These are phyloP conservation scores for Talaromyces sp. DNA, from an alignment of 2,329 filamentous ascomycete genomes.

Conservation along the genomic window DNA sequence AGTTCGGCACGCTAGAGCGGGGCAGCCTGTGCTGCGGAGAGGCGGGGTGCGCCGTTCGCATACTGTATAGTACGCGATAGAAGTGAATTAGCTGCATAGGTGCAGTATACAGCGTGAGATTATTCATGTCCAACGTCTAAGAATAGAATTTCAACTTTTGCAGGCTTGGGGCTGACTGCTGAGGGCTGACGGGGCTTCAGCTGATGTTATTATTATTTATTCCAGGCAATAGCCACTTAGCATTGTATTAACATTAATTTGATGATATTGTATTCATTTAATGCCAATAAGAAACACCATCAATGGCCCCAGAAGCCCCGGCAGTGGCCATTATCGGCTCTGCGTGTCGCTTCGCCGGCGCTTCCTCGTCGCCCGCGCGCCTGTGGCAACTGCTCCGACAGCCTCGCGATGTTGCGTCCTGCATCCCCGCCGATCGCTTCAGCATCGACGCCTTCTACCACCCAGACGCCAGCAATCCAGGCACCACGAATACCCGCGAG, in stretches of 20 bases:
- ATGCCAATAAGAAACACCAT: too few relatives aligned
- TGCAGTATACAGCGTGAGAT: too few relatives aligned
- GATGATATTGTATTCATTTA: too few relatives aligned
- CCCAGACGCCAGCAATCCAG: conserved; percentile 29
- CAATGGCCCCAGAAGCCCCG: not conserved
- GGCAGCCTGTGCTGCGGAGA: not conserved
- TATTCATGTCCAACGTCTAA: too few relatives aligned
- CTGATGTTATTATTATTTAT: too few relatives aligned
- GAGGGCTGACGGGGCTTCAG: too few relatives aligned
- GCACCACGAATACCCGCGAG: conserved; percentile 23
- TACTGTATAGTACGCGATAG: too few relatives aligned
- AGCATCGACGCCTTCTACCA: conserved; percentile 14
- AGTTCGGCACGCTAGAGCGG: not conserved
- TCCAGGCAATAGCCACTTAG: too few relatives aligned
- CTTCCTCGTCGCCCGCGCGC: not conserved
- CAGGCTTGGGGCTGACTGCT: too few relatives aligned
- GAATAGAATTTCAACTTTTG: too few relatives aligned
- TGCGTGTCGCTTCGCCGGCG: conserved; percentile 9
- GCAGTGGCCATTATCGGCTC: conserved; percentile 8
- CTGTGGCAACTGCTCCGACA: conserved; percentile 14
- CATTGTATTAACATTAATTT: too few relatives aligned
- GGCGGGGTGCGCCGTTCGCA: not conserved
- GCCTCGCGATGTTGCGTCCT: conserved; percentile 7
- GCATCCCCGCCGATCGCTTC: conserved; percentile 1
- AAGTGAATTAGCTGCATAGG: too few relatives aligned